Evolutionary conservation across 2,329 filamentous ascomycete species (phyloP).

Genomic region (Curvularia sp.): DNA sequence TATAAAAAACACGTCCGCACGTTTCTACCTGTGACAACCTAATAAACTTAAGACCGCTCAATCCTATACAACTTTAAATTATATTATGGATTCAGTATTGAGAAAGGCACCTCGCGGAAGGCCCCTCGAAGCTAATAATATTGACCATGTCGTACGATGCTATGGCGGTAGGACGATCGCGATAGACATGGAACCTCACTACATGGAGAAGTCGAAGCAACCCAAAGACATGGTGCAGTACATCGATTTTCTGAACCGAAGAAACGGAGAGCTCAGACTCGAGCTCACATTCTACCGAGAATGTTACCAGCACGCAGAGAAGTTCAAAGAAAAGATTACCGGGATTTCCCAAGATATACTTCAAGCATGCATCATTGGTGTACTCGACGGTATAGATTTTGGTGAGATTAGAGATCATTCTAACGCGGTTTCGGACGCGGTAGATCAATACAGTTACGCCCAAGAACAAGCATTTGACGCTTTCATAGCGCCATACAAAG

Average conservation of each 20-base stretch:
- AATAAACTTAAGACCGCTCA: too few relatives aligned
- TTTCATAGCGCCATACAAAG: constrained; percentile 21
- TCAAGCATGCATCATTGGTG: constrained; percentile 18
- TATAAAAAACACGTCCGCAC: too few relatives aligned
- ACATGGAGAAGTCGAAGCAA: constrained; percentile 21
- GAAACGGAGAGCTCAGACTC: constrained; percentile 19
- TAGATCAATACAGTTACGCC: constrained; percentile 11
- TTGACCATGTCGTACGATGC: constrained; percentile 22
- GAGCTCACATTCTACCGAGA: constrained; percentile 24
- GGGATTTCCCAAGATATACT: constrained; percentile 20
- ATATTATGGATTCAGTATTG: constrained; percentile 2
- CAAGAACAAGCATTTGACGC: constrained; percentile 16
- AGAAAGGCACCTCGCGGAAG: constrained; percentile 7
- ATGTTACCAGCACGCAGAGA: constrained; percentile 15
- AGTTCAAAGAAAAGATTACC: constrained; percentile 18
- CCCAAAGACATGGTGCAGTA: constrained; percentile 7
- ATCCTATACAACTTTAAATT: too few relatives aligned
- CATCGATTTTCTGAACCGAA: constrained; percentile 18
- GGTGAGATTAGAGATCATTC: constrained; percentile 16
- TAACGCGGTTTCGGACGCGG: constrained; percentile 7
- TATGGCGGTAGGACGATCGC: constrained; percentile 20
- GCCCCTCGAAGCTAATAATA: constrained; percentile 17
- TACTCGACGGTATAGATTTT: constrained; percentile 16
- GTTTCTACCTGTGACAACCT: too few relatives aligned
- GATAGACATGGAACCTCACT: constrained; percentile 19